A percentile compares a stretch with the other conserved stretches of the same genome.
These are phyloP conservation scores for Saccharomyces hybrid DNA, from an alignment of 1,139 yeast genomes.

Conservation along the genomic window DNA sequence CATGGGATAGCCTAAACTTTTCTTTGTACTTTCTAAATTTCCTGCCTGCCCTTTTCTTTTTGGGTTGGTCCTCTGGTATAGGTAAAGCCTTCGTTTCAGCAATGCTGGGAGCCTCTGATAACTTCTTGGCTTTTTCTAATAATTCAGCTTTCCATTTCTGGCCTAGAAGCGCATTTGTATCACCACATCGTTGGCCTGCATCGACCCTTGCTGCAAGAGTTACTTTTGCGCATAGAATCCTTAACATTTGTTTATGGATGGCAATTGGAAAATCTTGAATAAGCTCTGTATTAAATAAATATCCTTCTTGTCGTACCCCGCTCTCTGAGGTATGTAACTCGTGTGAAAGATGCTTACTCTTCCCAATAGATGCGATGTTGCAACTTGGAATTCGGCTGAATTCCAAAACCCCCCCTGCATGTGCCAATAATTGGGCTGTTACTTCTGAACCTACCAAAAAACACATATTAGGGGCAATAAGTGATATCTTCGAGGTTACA, in stretches of 20 bases:
- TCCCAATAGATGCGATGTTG: slow-evolving; percentile 74
- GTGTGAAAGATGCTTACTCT: slow-evolving; percentile 41
- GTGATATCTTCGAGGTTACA: slow-evolving; percentile 46
- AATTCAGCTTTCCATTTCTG: slow-evolving; percentile 52
- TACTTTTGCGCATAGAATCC: slow-evolving; percentile 74
- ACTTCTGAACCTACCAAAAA: slow-evolving; percentile 65
- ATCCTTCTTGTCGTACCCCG: slow-evolving; percentile 59
- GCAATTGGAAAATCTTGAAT: slow-evolving; percentile 50
- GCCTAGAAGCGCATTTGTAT: slow-evolving; percentile 52
- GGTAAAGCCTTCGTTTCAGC: slow-evolving; percentile 70
- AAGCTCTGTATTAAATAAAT: slow-evolving; percentile 45
- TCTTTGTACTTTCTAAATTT: slow-evolving; percentile 73
- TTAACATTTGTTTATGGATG: slow-evolving; percentile 58
- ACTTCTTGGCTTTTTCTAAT: slow-evolving; percentile 54
- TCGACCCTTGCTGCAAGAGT: slow-evolving; percentile 83
- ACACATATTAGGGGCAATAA: slow-evolving; percentile 71
- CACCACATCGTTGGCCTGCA: slow-evolving; percentile 18
- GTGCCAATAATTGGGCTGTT: slow-evolving; percentile 66
- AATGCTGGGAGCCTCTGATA: slow-evolving; percentile 70
- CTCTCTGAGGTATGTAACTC: slow-evolving; percentile 37
- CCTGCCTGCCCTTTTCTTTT: slow-evolving; percentile 83
- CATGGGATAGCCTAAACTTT: slow-evolving; percentile 70
- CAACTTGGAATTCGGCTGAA: slow-evolving; percentile 73
- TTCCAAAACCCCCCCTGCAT: slow-evolving; percentile 63
- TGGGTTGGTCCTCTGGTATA: slow-evolving; percentile 65